Evolutionary conservation across 2,329 filamentous ascomycete genomes (phyloP).

Genomic region (Claviceps sp.): DNA sequence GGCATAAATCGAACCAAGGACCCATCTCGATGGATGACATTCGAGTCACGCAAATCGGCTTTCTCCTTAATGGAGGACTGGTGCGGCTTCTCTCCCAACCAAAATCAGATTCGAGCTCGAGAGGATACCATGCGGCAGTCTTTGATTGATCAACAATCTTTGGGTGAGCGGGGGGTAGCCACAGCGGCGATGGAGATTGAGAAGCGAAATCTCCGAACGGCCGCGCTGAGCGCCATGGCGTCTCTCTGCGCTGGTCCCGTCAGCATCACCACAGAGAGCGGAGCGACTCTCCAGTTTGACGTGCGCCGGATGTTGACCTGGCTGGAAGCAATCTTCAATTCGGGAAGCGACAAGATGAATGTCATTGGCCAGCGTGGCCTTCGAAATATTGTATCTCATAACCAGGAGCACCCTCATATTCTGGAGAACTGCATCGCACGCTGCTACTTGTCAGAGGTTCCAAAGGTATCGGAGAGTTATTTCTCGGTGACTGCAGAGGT

Average conservation of each 20-base stretch:
- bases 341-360: slow-evolving; percentile 82
- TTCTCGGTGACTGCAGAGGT: slow-evolving; percentile 87
- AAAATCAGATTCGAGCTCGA: slow-evolving; percentile 63
- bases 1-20: slow-evolving; percentile 78
- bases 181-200: slow-evolving; percentile 94
- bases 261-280: slow-evolving; percentile 76
- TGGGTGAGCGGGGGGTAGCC: slow-evolving; percentile 61
- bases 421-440: slow-evolving; percentile 82
- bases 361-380: slow-evolving; percentile 77
- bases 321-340: slow-evolving; percentile 91
- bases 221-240: slow-evolving; percentile 91
- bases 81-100: slow-evolving; percentile 94
- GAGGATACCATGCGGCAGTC: slow-evolving; percentile 83
- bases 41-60: slow-evolving; percentile 87
- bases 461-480: slow-evolving; percentile 86
- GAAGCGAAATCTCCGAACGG: slow-evolving; percentile 80
- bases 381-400: slow-evolving; percentile 80
- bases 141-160: slow-evolving; percentile 64
- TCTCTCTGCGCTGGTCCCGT: slow-evolving; percentile 78
- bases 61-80: slow-evolving; percentile 98
- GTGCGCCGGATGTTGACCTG: slow-evolving; percentile 84
- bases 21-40: slow-evolving; percentile 88
- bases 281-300: slow-evolving; percentile 80
- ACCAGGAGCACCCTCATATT: slow-evolving; percentile 73
- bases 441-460: slow-evolving; percentile 71